Evolutionary conservation across 495 filamentous ascomycete species (phyloP).

Genomic region (Aspergillus coremiiformis): DNA sequence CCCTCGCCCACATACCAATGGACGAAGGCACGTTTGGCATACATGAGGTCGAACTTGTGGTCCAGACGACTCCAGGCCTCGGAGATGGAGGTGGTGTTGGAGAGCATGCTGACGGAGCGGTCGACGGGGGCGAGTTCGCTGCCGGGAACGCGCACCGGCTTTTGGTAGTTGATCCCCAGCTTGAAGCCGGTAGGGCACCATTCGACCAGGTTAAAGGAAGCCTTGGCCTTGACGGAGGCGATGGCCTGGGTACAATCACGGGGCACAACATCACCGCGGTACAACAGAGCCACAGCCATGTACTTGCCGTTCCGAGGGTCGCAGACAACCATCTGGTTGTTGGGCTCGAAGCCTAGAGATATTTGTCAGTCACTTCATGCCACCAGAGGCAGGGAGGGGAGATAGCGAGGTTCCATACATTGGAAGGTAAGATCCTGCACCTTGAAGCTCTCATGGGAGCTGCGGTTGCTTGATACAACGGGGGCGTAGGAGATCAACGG

Average conservation of each 20-base stretch:
- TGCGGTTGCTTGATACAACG: constrained; percentile 73
- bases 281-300: constrained; percentile 86
- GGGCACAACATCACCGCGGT: constrained; percentile 84
- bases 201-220: constrained; percentile 86
- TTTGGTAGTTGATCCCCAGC: constrained; percentile 89
- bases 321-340: constrained; percentile 96
- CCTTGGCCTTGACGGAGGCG: constrained; percentile 74
- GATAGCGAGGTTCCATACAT: constrained; percentile 48
- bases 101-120: constrained; percentile 82
- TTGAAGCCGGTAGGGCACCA: constrained; percentile 98
- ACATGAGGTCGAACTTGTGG: constrained; percentile 96
- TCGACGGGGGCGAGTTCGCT: constrained; percentile 76
- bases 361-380: constrained; percentile 23
- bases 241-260: constrained; percentile 77
- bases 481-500: constrained; percentile 85
- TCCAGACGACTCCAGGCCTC: constrained; percentile 86
- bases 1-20: constrained; percentile 95
- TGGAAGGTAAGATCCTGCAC: constrained; percentile 81
- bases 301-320: constrained; percentile 90
- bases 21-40: constrained; percentile 89
- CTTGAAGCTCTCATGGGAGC: constrained; percentile 87
- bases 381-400: background rate
- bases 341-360: constrained; percentile 69
- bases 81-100: constrained; percentile 86
- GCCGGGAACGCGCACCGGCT: constrained; percentile 70